Conservation (phyloP, 2,329 filamentous ascomycete species). For the Alternaria panax region DNA sequence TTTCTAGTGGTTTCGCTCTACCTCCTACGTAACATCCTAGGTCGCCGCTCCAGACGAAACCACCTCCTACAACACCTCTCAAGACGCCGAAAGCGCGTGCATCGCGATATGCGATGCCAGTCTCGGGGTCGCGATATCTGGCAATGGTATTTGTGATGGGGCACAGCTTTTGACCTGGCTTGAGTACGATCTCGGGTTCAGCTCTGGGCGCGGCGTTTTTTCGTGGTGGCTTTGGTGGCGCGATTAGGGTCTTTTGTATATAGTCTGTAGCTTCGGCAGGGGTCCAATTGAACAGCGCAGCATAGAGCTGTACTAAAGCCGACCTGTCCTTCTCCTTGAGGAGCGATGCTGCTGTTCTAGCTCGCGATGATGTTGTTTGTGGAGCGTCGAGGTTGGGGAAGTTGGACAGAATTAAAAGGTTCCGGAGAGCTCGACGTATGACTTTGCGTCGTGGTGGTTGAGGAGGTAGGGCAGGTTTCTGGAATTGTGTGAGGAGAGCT, state of each 20-base stretch:
- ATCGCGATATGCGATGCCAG: constrained; percentile 82
- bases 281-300: constrained; percentile 48
- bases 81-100: constrained; percentile 82
- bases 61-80: constrained; percentile 73
- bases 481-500: constrained; percentile 33
- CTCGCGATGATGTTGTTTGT: constrained; percentile 48
- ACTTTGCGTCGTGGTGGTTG: constrained; percentile 41
- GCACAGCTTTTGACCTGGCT: constrained; percentile 60
- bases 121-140: constrained; percentile 83
- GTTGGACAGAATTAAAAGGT: constrained; percentile 63
- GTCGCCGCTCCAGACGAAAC: constrained; percentile 82
- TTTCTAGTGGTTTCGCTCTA: constrained; percentile 42
- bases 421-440: constrained; percentile 62
- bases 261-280: constrained; percentile 37
- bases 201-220: constrained; percentile 44
- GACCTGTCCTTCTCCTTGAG: constrained; percentile 51
- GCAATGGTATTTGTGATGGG: constrained; percentile 84
- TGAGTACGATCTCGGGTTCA: constrained; percentile 23
- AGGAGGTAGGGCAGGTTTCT: constrained; percentile 27
- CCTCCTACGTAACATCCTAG: constrained; percentile 84
- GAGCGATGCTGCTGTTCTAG: constrained; percentile 57
- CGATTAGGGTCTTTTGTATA: constrained; percentile 52
- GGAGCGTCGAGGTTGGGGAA: constrained; percentile 53
- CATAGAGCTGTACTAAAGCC: constrained; percentile 64
- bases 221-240: constrained; percentile 48